Conservation (phyloP, 495 filamentous ascomycete species). For the Podospora fimiseda region DNA sequence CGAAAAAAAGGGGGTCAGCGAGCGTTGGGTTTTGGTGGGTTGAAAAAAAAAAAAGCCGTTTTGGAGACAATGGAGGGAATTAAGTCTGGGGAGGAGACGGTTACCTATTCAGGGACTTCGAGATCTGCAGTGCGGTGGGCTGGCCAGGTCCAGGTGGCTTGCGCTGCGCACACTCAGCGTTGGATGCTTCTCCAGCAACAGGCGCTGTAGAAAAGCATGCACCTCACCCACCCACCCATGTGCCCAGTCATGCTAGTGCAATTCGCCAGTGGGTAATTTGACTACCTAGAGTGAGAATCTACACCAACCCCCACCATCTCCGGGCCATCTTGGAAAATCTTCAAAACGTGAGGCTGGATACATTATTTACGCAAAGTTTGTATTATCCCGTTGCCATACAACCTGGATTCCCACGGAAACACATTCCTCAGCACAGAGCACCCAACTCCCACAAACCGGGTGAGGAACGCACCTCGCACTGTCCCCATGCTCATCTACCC, state of each 20-base stretch:
- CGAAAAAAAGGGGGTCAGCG: slow-evolving; percentile 9
- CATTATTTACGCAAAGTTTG: too few species aligned
- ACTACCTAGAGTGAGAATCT: too few species aligned
- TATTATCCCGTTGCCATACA: too few species aligned
- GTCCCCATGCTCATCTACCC: not conserved
- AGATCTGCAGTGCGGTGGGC: not conserved
- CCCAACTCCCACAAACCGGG: too few species aligned
- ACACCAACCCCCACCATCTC: too few species aligned
- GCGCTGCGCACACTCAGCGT: too few species aligned
- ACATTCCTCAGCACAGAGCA: too few species aligned
- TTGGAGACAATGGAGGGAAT: slow-evolving; percentile 1
- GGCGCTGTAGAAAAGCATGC: not conserved
- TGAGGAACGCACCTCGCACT: not conserved
- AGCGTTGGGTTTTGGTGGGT: slow-evolving; percentile 7
- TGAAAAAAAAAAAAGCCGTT: slow-evolving; percentile 1
- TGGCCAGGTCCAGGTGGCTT: too few species aligned
- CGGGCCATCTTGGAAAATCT: too few species aligned
- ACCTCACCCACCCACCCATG: not conserved
- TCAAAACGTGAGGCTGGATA: slow-evolving; percentile 7
- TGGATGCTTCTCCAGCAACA: slow-evolving; percentile 2
- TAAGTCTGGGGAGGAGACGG: not conserved
- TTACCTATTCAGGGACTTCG: slow-evolving; percentile 2
- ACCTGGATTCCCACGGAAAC: not conserved
- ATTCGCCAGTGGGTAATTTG: too few species aligned
- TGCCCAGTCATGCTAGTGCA: not conserved